Conservation (phyloP, 108 stramenopile genomes). For the Discostella pseudostelligera region DNA sequence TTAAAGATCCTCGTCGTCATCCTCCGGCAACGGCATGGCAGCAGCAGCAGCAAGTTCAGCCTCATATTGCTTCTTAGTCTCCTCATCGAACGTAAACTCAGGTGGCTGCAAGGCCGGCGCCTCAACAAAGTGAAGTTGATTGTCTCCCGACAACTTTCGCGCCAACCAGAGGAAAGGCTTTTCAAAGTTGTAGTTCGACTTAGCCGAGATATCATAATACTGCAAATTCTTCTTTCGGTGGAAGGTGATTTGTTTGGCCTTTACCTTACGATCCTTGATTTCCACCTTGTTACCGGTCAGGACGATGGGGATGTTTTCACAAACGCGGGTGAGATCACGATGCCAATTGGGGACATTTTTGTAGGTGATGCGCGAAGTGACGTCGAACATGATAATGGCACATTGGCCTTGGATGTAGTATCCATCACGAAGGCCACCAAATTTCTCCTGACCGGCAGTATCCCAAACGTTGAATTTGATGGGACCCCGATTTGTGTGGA, state of each 20-base stretch:
- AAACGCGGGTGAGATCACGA: slow-evolving; percentile 97
- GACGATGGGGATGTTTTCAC: slow-evolving; percentile 99
- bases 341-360: slow-evolving; percentile 99
- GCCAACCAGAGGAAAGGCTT: slow-evolving; percentile 99
- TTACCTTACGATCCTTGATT: slow-evolving; percentile 99
- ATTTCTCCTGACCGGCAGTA: slow-evolving; percentile 99
- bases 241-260: slow-evolving; percentile 99
- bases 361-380: slow-evolving; percentile 98
- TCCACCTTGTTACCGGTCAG: slow-evolving; percentile 99
- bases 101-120: slow-evolving; percentile 97
- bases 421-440: slow-evolving; percentile 97
- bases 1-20: slow-evolving; percentile 96
- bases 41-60: slow-evolving; percentile 86
- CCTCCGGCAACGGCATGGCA: slow-evolving; percentile 93
- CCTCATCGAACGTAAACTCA: slow-evolving; percentile 92
- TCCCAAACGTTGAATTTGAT: slow-evolving; percentile 99
- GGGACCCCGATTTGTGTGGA: slow-evolving; percentile 98
- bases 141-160: slow-evolving; percentile 96
- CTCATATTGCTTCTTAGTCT: slow-evolving; percentile 86
- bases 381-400: slow-evolving; percentile 99
- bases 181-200: slow-evolving; percentile 99
- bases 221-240: slow-evolving; percentile 99
- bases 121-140: slow-evolving; percentile 96
- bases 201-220: slow-evolving; percentile 99
- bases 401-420: slow-evolving; percentile 99